Conservation (phyloP, 2,329 filamentous ascomycete genomes). For the Ophiocordyceps unilateralis region DNA sequence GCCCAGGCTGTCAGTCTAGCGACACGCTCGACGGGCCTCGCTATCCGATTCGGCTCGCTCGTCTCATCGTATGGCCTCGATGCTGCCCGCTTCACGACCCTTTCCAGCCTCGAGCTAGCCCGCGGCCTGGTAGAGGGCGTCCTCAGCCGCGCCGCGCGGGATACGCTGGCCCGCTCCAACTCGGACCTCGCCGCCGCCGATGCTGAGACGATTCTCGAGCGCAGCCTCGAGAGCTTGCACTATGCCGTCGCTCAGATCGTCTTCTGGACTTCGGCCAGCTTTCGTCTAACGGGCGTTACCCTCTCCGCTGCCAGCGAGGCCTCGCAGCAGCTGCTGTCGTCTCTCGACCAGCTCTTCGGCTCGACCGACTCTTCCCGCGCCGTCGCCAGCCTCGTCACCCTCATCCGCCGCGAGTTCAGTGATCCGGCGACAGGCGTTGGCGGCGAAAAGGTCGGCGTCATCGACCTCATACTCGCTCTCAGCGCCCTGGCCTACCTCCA, state of each 20-base stretch:
- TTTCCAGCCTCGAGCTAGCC: slow-evolving; percentile 39
- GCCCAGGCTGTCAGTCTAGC: slow-evolving; percentile 43
- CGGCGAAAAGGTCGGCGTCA: slow-evolving; percentile 41
- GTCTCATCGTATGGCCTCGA: slow-evolving; percentile 33
- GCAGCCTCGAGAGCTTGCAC: slow-evolving; percentile 38
- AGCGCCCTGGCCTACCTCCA: slow-evolving; percentile 46
- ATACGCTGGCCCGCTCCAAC: slow-evolving; percentile 25
- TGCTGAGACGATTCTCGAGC: slow-evolving; percentile 38
- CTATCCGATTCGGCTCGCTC: slow-evolving; percentile 34
- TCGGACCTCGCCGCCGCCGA: slow-evolving; percentile 31
- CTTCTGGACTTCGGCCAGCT: slow-evolving; percentile 44
- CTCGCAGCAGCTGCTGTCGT: slow-evolving; percentile 38
- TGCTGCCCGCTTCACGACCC: slow-evolving; percentile 35
- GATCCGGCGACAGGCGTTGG: slow-evolving; percentile 41
- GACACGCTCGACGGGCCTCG: slow-evolving; percentile 40
- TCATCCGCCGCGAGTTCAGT: slow-evolving; percentile 46
- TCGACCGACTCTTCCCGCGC: slow-evolving; percentile 53
- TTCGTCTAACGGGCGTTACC: slow-evolving; percentile 38
- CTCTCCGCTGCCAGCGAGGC: slow-evolving; percentile 36
- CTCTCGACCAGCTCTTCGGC: slow-evolving; percentile 47
- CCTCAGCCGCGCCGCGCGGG: slow-evolving; percentile 32
- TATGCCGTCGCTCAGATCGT: slow-evolving; percentile 39
- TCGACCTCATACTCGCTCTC: slow-evolving; percentile 43
- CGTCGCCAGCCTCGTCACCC: slow-evolving; percentile 47
- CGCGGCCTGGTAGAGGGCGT: slow-evolving; percentile 37